These are phyloP conservation scores for Acephala macrosclerotiorum DNA, from an alignment of 2,329 filamentous ascomycete genomes.

Conservation along the genomic window DNA sequence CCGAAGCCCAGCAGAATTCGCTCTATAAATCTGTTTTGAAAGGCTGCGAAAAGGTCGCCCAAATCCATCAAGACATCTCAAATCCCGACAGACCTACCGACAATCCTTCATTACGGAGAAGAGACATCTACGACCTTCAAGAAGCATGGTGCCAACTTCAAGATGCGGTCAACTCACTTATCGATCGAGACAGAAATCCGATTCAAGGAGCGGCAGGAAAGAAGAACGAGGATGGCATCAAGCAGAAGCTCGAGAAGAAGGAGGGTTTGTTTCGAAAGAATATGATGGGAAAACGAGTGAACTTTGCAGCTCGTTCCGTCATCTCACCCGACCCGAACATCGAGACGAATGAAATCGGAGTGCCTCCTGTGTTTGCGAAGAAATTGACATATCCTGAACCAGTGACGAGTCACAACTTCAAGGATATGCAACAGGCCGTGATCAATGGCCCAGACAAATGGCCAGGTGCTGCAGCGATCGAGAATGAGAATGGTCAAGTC, in stretches of 20 bases:
- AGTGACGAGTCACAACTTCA: constrained; percentile 96
- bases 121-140: constrained; percentile 79
- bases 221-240: constrained; percentile 90
- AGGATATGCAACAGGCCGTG: constrained; percentile 93
- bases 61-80: constrained; percentile 74
- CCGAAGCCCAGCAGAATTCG: constrained; percentile 87
- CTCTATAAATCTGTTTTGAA: constrained; percentile 87
- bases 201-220: constrained; percentile 79
- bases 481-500: constrained; percentile 94
- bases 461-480: constrained; percentile 92
- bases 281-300: constrained; percentile 99
- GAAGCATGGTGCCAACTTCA: constrained; percentile 85
- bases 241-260: constrained; percentile 98
- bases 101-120: constrained; percentile 49
- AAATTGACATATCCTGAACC: constrained; percentile 97
- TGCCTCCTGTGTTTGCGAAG: constrained; percentile 95
- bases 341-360: constrained; percentile 98
- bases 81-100: constrained; percentile 33
- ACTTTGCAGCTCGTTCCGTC: constrained; percentile 95
- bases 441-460: constrained; percentile 94
- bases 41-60: constrained; percentile 74
- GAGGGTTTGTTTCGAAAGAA: constrained; percentile 98
- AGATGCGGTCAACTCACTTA: constrained; percentile 89
- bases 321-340: constrained; percentile 99
- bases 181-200: constrained; percentile 88